Conservation (phyloP, 768 basidiomycete genomes). For the Asterophora parasitica region DNA sequence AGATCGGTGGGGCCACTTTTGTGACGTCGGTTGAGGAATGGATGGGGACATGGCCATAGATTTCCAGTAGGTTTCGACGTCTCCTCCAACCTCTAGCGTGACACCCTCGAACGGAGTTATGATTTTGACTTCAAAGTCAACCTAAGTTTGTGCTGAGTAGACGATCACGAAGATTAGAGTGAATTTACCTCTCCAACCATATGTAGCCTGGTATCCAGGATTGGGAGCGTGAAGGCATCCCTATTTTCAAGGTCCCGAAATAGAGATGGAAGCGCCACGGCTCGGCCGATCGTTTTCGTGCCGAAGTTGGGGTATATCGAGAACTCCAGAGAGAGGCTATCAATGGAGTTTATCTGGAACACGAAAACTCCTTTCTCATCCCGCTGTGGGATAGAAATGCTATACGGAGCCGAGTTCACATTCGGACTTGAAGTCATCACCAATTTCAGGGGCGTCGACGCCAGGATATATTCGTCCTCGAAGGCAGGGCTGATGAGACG, state of each 20-base stretch:
- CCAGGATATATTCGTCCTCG: conserved; percentile 60
- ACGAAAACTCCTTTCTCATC: conserved; percentile 70
- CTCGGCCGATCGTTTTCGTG: conserved; percentile 92
- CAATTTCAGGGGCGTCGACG: conserved; percentile 84
- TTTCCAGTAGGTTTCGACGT: conserved; percentile 99
- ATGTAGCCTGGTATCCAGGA: conserved; percentile 89
- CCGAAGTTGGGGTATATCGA: conserved; percentile 98
- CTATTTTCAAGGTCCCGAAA: conserved; percentile 55
- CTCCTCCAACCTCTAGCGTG: conserved; percentile 90
- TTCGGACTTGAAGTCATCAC: conserved; percentile 90
- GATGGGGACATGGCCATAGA: conserved; percentile 56
- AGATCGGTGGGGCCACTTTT: conserved; percentile 36
- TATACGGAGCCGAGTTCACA: conserved; percentile 84
- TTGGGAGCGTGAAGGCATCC: conserved; percentile 61
- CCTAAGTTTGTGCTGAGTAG: conserved; percentile 36
- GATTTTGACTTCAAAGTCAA: conserved; percentile 83
- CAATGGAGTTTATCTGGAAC: conserved; percentile 79
- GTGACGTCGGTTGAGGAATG: conserved; percentile 31
- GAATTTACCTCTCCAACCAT: conserved; percentile 82
- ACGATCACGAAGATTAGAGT: conserved; percentile 6
- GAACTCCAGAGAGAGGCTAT: conserved; percentile 78
- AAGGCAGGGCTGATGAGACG: conserved; percentile 67
- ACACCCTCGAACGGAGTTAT: conserved; percentile 89
- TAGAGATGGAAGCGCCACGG: conserved; percentile 75
- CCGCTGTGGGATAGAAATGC: conserved; percentile 77